Conservation (phyloP, 2,329 filamentous ascomycete genomes). For the Fusarium redolens region DNA sequence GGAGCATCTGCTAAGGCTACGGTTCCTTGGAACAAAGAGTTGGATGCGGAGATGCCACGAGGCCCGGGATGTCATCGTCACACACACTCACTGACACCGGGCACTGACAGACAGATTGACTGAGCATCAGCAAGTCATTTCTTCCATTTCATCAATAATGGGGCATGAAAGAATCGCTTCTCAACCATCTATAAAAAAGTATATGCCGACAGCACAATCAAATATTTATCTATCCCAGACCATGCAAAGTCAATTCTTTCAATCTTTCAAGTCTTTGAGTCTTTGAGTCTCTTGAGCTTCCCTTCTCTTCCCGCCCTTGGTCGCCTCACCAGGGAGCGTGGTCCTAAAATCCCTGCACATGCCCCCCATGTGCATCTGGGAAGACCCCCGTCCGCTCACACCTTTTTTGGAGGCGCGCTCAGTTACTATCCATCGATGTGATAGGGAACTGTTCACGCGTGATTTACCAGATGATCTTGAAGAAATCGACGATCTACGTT, state of each 20-base stretch:
- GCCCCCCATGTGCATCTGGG: slow-evolving; percentile 17
- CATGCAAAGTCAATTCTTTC: slow-evolving; percentile 1
- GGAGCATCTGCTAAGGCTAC: background rate
- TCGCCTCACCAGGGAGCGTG: slow-evolving; percentile 23
- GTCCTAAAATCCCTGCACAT: slow-evolving; percentile 24
- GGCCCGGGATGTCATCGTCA: slow-evolving; percentile 40
- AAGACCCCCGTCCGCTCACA: slow-evolving; percentile 36
- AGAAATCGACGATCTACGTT: background rate
- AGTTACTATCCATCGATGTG: background rate
- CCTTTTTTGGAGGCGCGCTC: slow-evolving; percentile 25
- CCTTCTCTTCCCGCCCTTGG: slow-evolving; percentile 17
- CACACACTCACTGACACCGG: slow-evolving; percentile 26
- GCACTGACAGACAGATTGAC: slow-evolving; percentile 20
- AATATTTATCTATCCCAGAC: background rate
- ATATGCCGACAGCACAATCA: background rate
- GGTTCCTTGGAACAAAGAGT: slow-evolving; percentile 25
- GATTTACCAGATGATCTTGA: background rate
- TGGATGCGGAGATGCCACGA: slow-evolving; percentile 40
- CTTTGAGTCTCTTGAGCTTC: background rate
- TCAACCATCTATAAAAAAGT: background rate
- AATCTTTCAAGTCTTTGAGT: background rate
- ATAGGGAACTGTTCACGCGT: slow-evolving; percentile 2
- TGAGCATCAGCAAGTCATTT: slow-evolving; percentile 18
- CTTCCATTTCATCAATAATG: background rate
- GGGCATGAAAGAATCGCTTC: background rate